Percentiles rank a stretch among this genome's conserved stretches.
These are phyloP conservation scores for Cercospora beticola DNA, from an alignment of 2,329 filamentous ascomycete species.

Conservation along the genomic window DNA sequence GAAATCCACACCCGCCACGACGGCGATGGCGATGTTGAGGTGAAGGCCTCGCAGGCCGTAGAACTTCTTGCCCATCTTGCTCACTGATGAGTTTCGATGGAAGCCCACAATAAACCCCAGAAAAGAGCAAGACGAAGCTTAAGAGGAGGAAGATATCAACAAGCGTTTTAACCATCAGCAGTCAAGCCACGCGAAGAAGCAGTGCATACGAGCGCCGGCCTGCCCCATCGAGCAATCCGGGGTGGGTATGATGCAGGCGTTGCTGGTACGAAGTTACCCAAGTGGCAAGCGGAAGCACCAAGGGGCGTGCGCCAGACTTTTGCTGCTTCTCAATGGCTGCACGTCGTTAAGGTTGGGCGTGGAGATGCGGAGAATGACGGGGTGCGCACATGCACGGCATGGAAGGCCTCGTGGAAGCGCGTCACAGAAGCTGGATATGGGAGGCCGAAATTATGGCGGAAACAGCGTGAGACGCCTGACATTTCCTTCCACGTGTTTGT, in stretches of 20 bases:
- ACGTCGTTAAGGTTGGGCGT: not conserved
- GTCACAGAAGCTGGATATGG: not conserved
- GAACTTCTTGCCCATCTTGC: slow-evolving; percentile 33
- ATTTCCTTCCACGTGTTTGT: not conserved
- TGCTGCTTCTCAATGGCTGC: slow-evolving; percentile 1
- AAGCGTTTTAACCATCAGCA: slow-evolving; percentile 5
- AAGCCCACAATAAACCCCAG: not conserved
- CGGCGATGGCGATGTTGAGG: slow-evolving; percentile 46
- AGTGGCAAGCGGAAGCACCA: not conserved
- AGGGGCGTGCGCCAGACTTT: not conserved
- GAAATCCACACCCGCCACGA: slow-evolving; percentile 47
- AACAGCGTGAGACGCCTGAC: not conserved
- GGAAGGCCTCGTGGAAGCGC: not conserved
- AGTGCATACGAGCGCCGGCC: slow-evolving; percentile 4
- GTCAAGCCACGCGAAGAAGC: slow-evolving; percentile 5
- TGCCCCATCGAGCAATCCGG: slow-evolving; percentile 13
- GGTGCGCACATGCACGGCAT: not conserved
- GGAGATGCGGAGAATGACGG: slow-evolving; percentile 12
- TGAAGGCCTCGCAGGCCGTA: slow-evolving; percentile 44
- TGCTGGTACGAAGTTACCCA: not conserved
- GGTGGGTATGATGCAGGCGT: slow-evolving; percentile 7
- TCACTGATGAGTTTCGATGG: not conserved
- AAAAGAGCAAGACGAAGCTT: not conserved
- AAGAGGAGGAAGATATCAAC: slow-evolving; percentile 8
- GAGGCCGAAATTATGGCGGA: slow-evolving; percentile 6